A percentile compares a stretch with the other conserved stretches of the same genome.
phyloP scores from a whole-genome alignment of 345 rosid species.

The Eucalyptus pauciflora region DNA sequence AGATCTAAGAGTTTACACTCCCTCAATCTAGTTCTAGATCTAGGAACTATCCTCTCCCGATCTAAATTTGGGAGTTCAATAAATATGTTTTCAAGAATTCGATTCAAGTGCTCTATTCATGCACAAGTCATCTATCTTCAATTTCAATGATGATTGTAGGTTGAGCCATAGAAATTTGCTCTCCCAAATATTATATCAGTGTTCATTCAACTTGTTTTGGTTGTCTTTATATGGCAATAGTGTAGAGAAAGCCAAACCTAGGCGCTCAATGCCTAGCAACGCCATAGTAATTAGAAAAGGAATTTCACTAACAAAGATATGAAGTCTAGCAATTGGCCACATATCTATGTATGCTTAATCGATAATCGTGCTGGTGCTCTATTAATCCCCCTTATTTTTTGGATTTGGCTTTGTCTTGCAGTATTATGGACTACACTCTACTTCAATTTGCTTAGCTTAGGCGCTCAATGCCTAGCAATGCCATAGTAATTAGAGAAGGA shows the following conservation, averaged over 20 bases:
- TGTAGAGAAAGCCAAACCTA: background rate
- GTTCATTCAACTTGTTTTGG: background rate
- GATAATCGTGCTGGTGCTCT: background rate
- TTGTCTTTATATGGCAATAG: background rate
- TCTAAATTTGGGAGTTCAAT: background rate
- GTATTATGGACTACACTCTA: background rate
- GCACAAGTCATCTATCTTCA: background rate
- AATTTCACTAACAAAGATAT: background rate
- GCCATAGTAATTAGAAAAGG: background rate
- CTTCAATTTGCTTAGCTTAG: background rate
- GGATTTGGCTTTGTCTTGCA: background rate
- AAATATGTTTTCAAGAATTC: background rate
- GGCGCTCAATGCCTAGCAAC: background rate
- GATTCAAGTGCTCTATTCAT: rapidly evolving
- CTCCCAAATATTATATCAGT: background rate
- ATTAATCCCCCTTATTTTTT: background rate
- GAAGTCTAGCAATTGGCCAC: background rate
- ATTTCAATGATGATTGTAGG: background rate
- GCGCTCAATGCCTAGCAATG: background rate
- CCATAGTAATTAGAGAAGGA: background rate
- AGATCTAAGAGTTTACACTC: too few species aligned
- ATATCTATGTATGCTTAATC: too few species aligned
- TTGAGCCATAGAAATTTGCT: background rate
- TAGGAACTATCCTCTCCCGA: background rate
- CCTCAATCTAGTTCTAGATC: too few species aligned